These are phyloP conservation scores for Lipomyces sp. DNA, from an alignment of 805 yeast species.

Conservation along the genomic window DNA sequence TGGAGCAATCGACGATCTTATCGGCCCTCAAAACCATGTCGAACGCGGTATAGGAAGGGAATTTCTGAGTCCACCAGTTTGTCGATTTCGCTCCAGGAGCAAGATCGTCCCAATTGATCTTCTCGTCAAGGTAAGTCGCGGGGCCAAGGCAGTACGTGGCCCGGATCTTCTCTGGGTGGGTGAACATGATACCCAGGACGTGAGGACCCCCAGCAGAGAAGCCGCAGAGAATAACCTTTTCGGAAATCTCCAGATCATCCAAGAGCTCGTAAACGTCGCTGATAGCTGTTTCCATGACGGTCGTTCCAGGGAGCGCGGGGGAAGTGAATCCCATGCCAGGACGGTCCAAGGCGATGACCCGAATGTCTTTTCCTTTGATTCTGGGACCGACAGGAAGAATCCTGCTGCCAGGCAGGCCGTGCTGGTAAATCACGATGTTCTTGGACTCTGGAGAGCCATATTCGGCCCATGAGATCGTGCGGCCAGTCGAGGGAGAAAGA, in stretches of 20 bases:
- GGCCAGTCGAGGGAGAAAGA: slow-evolving; percentile 34
- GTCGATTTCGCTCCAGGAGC: slow-evolving; percentile 25
- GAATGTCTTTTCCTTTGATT: slow-evolving; percentile 37
- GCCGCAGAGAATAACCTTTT: slow-evolving; percentile 33
- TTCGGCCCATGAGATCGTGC: slow-evolving; percentile 38
- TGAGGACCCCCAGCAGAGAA: slow-evolving; percentile 39
- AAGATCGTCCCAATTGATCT: slow-evolving; percentile 28
- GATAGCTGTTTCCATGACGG: slow-evolving; percentile 36
- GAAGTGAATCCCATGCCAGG: slow-evolving; percentile 38
- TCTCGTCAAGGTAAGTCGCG: slow-evolving; percentile 32
- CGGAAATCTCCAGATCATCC: slow-evolving; percentile 30
- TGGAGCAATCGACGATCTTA: slow-evolving; percentile 26
- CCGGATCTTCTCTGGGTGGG: slow-evolving; percentile 28
- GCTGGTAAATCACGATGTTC: slow-evolving; percentile 36
- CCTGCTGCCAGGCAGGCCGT: slow-evolving; percentile 36
- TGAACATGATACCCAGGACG: slow-evolving; percentile 31
- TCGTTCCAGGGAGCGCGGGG: slow-evolving; percentile 29
- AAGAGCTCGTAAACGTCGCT: slow-evolving; percentile 34
- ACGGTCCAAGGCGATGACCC: slow-evolving; percentile 35
- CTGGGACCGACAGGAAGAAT: slow-evolving; percentile 34
- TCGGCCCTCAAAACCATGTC: slow-evolving; percentile 20
- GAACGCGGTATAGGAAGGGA: slow-evolving; percentile 26
- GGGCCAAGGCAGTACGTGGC: slow-evolving; percentile 34
- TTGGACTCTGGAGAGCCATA: slow-evolving; percentile 31
- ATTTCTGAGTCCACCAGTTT: slow-evolving; percentile 25